Evolutionary conservation across 176 grass and related monocot genomes (phyloP).

Genomic region (Avena insularis): DNA sequence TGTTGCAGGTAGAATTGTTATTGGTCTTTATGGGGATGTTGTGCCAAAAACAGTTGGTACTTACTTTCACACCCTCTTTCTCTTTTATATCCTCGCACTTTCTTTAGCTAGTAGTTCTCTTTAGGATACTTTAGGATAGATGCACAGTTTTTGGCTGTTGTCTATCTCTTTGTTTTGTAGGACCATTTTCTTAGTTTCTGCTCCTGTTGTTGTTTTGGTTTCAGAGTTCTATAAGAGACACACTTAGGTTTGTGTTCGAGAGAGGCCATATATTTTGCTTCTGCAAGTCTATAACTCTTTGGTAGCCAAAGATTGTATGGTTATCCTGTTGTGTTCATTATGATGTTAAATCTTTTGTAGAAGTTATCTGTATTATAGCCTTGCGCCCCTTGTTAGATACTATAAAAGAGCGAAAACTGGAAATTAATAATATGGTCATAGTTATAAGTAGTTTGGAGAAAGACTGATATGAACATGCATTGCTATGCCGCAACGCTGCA

Average conservation of each 20-base stretch:
- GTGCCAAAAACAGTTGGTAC: conserved; percentile 94
- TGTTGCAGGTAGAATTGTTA: conserved; percentile 86
- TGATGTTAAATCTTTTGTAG: background rate
- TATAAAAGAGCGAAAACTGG: background rate
- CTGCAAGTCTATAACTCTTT: background rate
- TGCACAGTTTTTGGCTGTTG: background rate
- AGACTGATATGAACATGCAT: background rate
- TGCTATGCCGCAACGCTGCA: background rate
- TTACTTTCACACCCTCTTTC: conserved; percentile 34
- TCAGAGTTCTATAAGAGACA: too few relatives aligned
- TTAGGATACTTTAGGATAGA: background rate
- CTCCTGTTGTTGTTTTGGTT: background rate
- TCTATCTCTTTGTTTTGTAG: background rate
- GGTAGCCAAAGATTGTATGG: background rate
- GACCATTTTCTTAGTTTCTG: background rate
- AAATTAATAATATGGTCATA: background rate
- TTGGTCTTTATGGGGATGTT: conserved; percentile 84
- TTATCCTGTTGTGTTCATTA: background rate
- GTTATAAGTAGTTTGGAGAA: conserved; percentile 25
- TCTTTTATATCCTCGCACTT: conserved; percentile 10
- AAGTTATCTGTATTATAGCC: background rate
- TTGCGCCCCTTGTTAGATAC: background rate
- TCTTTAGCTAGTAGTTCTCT: background rate
- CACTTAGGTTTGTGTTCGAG: background rate
- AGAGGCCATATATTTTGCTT: background rate